Evolutionary conservation across 768 basidiomycete species (phyloP).

Genomic region (Boletus rufocinnamomeus): DNA sequence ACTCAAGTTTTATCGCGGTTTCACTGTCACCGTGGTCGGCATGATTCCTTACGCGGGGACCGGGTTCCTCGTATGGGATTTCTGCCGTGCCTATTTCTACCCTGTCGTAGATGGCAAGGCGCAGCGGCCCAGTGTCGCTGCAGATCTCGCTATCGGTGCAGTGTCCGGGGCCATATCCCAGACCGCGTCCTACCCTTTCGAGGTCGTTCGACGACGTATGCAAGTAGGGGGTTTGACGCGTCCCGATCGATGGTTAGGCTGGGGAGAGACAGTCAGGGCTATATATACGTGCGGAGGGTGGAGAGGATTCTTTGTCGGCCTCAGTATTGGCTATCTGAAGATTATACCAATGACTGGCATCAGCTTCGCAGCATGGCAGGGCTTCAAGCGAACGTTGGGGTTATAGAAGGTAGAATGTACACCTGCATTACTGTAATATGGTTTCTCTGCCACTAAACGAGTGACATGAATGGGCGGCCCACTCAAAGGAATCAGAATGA

Average conservation of each 20-base stretch:
- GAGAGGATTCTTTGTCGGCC: slow-evolving; percentile 89
- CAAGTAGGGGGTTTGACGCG: slow-evolving; percentile 87
- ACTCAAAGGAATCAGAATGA: too few relatives aligned
- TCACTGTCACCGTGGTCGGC: slow-evolving; percentile 85
- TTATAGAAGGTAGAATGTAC: slow-evolving; percentile 25
- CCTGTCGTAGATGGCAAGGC: slow-evolving; percentile 46
- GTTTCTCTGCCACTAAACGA: background rate
- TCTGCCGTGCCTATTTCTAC: slow-evolving; percentile 60
- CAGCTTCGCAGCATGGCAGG: slow-evolving; percentile 89
- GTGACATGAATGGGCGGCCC: background rate
- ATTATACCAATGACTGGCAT: slow-evolving; percentile 96
- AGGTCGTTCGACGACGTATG: slow-evolving; percentile 89
- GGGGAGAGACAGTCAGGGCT: slow-evolving; percentile 69
- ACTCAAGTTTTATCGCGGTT: slow-evolving; percentile 96
- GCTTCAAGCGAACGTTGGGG: slow-evolving; percentile 32
- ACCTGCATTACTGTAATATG: background rate
- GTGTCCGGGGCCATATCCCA: slow-evolving; percentile 83
- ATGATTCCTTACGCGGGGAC: slow-evolving; percentile 97
- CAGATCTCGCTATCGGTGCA: slow-evolving; percentile 83
- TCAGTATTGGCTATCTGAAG: slow-evolving; percentile 92
- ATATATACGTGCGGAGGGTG: slow-evolving; percentile 73
- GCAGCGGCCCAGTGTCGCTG: slow-evolving; percentile 43
- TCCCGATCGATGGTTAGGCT: slow-evolving; percentile 76
- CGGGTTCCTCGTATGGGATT: slow-evolving; percentile 92
- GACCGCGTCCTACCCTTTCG: slow-evolving; percentile 92